Evolutionary conservation across 768 basidiomycete species (phyloP), one percentile per base, ranked within the genome.

Genomic region (Pilatotrama ljubarskyi): DNA sequence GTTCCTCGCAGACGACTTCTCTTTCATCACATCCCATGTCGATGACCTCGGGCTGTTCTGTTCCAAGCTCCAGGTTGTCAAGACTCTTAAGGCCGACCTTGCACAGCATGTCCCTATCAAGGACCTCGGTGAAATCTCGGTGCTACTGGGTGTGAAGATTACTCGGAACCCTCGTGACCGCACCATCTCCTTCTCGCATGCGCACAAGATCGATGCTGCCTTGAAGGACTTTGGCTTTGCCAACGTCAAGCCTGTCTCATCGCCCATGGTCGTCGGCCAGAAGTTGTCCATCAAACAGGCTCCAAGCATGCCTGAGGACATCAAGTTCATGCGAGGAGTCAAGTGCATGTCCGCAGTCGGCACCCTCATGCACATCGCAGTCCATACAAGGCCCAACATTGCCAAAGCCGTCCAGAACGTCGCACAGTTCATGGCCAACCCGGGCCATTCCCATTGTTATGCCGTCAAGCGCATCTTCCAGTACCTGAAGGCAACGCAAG

Each of bases 381-480:
- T 73, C 1, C 67, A 64, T 5, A 75, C 75, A 0, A 68, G 73
- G 1, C 77, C 77, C 1, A 76, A 81, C 59, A 79, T 81, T 42
- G 63, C 74, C 0, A 77, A 69, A 56, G 68, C 76, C 0, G 74
- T 78, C 6, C 59, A 66, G 1, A 57, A 61, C 1, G 62, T 81
- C 0, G 62, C 69, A 5, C 75, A 73, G 24, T 80, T 74, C 65
- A 62, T 67, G 10, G 40, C 56, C 1, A 74, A 76, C 55, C 78
- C 77, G 0, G 64, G 63, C 8, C 36, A 40, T 1, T 53, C 55
- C 1, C 79, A 82, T 58, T 79, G 76, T 72, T 60, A 64, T 0
- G 76, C 76, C 3, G 69, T 74, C 8, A 77, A 77, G 52, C 71
- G 70, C n/a, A 59, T 81, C 20, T 70, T 79, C 41, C 66, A 72